These are phyloP conservation scores for Trichocladium antarcticum DNA, from an alignment of 495 filamentous ascomycete genomes.

Conservation along the genomic window DNA sequence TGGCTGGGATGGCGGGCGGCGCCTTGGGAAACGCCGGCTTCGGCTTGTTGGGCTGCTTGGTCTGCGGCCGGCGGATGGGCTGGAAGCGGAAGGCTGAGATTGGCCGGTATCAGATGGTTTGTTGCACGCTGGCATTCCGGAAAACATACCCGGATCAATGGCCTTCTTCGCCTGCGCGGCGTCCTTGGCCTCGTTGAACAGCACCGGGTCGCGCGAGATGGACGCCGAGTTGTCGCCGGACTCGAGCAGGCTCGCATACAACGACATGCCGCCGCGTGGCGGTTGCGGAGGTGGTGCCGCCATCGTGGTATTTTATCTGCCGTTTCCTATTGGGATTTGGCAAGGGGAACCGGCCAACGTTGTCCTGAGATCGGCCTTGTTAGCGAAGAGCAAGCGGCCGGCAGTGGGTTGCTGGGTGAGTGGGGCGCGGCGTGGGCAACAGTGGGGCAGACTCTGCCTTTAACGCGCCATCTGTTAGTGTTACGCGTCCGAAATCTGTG, in stretches of 20 bases:
- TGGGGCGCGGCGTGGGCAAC: neutral
- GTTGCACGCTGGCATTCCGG: neutral
- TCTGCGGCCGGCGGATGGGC: slow-evolving; percentile 59
- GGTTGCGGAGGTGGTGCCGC: slow-evolving; percentile 13
- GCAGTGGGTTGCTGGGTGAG: too few relatives aligned
- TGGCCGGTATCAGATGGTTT: slow-evolving; percentile 31
- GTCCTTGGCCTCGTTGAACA: slow-evolving; percentile 52
- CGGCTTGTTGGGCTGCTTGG: slow-evolving; percentile 55
- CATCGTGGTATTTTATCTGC: slow-evolving; percentile 1
- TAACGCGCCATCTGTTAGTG: neutral
- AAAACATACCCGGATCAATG: slow-evolving; percentile 58
- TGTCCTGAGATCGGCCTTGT: slow-evolving; percentile 9
- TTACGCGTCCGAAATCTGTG: too few relatives aligned
- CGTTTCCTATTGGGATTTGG: too few relatives aligned
- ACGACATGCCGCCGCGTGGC: slow-evolving; percentile 36
- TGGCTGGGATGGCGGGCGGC: slow-evolving; percentile 18
- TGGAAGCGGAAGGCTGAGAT: slow-evolving; percentile 67
- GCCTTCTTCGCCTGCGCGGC: slow-evolving; percentile 57
- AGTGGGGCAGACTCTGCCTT: neutral
- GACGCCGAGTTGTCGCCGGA: slow-evolving; percentile 41
- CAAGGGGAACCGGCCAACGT: too few relatives aligned
- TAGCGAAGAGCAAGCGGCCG: neutral
- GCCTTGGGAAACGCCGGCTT: slow-evolving; percentile 48
- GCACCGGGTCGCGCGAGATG: slow-evolving; percentile 69
- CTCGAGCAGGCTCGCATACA: slow-evolving; percentile 49